A percentile compares a stretch with the other conserved stretches of the same genome.
Conservation (phyloP, 768 basidiomycete species). For the Mycena haematopus region DNA sequence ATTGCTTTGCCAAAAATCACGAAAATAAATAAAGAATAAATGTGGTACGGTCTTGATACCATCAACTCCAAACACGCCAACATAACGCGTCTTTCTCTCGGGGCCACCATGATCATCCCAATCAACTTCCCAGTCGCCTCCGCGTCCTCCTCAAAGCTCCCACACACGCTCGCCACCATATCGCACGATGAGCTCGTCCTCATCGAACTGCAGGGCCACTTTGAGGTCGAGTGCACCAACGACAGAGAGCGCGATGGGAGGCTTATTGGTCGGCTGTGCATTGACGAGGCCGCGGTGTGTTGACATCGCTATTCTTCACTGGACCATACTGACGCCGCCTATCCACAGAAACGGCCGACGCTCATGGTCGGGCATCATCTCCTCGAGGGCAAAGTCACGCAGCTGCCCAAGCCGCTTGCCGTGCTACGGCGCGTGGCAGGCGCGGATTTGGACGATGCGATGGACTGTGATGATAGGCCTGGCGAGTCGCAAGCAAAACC, state of each 20-base stretch:
- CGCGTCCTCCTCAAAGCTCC: slow-evolving; percentile 48
- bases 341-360: slow-evolving; percentile 72
- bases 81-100: slow-evolving; percentile 15
- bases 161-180: slow-evolving; percentile 69
- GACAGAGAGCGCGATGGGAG: slow-evolving; percentile 65
- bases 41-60: too few relatives aligned
- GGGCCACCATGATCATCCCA: slow-evolving; percentile 66
- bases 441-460: slow-evolving; percentile 28
- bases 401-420: slow-evolving; percentile 81
- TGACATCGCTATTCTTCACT: not conserved
- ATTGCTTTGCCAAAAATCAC: too few relatives aligned
- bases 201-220: slow-evolving; percentile 86
- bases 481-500: not conserved
- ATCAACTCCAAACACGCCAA: not conserved
- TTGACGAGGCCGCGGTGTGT: slow-evolving; percentile 66
- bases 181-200: slow-evolving; percentile 83
- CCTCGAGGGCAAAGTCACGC: slow-evolving; percentile 84
- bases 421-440: slow-evolving; percentile 60
- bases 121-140: slow-evolving; percentile 52
- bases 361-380: slow-evolving; percentile 88
- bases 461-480: slow-evolving; percentile 5
- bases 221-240: slow-evolving; percentile 68
- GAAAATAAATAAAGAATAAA: too few relatives aligned
- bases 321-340: slow-evolving; percentile 1
- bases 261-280: slow-evolving; percentile 76